These are phyloP conservation scores for Cutaneotrichosporon cyanovorans DNA, from an alignment of 1,284 basidiomycete genomes.

Conservation along the genomic window DNA sequence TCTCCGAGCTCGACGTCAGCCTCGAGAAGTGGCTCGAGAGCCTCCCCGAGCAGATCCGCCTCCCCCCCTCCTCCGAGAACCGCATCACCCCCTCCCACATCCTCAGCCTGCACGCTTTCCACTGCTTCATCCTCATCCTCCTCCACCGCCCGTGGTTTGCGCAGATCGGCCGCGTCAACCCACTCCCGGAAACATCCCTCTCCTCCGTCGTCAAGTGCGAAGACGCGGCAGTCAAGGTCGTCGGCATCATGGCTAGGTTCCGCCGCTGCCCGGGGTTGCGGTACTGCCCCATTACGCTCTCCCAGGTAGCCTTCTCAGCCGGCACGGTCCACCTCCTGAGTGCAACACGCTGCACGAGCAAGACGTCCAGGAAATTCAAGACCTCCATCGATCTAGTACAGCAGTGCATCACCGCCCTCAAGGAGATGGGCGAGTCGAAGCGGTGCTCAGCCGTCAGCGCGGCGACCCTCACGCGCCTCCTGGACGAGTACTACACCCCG, in stretches of 20 bases:
- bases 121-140: constrained; percentile 22
- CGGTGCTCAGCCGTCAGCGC: constrained; percentile 10
- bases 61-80: constrained; percentile 6
- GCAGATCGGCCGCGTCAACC: not conserved
- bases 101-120: constrained; percentile 21
- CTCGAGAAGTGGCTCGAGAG: constrained; percentile 19
- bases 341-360: constrained; percentile 15
- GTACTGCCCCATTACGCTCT: constrained; percentile 25
- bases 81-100: constrained; percentile 18
- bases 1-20: constrained; percentile 11
- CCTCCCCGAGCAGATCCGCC: constrained; percentile 14
- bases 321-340: constrained; percentile 30
- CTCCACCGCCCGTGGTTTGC: constrained; percentile 25
- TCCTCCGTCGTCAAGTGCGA: constrained; percentile 13
- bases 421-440: constrained; percentile 18
- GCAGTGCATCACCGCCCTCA: constrained; percentile 17
- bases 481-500: constrained; percentile 9
- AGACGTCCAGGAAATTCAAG: constrained; percentile 13
- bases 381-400: constrained; percentile 14
- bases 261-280: constrained; percentile 26
- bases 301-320: constrained; percentile 28
- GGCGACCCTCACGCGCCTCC: constrained; percentile 7
- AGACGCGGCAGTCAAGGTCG: constrained; percentile 12
- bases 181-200: not conserved
- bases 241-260: constrained; percentile 21